Evolutionary conservation across 2,329 filamentous ascomycete species (phyloP).

Genomic region (Talaromyces pinophilus): DNA sequence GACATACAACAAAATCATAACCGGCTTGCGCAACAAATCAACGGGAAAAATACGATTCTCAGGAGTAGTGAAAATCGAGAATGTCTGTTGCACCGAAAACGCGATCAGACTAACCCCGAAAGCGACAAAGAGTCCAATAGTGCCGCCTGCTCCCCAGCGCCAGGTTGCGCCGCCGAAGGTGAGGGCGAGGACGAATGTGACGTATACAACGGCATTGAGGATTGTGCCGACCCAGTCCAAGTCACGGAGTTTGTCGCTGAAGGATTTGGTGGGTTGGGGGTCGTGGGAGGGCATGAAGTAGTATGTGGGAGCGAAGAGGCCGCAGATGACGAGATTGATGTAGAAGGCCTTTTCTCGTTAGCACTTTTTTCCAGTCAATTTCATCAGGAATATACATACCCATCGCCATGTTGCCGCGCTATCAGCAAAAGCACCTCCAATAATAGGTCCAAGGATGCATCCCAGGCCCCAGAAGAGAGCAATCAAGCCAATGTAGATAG

Average conservation of each 20-base stretch:
- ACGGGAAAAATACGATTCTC: conserved; percentile 11
- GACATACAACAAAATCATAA: conserved; percentile 7
- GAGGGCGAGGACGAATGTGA: conserved; percentile 50
- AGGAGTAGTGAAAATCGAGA: conserved; percentile 6
- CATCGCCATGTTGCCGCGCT: conserved; percentile 34
- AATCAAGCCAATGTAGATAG: conserved; percentile 37
- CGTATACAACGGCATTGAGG: conserved; percentile 44
- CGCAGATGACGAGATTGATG: conserved; percentile 56
- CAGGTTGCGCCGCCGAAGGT: conserved; percentile 54
- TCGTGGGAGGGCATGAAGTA: conserved; percentile 41
- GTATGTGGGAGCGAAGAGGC: conserved; percentile 45
- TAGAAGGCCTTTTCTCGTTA: conserved; percentile 39
- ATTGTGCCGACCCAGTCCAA: conserved; percentile 29
- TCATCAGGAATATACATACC: not conserved
- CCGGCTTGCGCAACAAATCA: not conserved
- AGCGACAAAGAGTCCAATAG: conserved; percentile 52
- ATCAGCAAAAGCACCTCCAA: conserved; percentile 41
- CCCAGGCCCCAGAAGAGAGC: conserved; percentile 42
- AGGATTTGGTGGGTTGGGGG: conserved; percentile 27
- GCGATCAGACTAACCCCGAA: conserved; percentile 48
- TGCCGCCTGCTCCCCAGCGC: conserved; percentile 48
- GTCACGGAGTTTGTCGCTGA: conserved; percentile 24
- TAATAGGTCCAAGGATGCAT: conserved; percentile 41
- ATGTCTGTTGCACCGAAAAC: conserved; percentile 46
- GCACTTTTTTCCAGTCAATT: not conserved